Evolutionary conservation across 805 yeast species (phyloP).

Genomic region (Ogataea angusta): DNA sequence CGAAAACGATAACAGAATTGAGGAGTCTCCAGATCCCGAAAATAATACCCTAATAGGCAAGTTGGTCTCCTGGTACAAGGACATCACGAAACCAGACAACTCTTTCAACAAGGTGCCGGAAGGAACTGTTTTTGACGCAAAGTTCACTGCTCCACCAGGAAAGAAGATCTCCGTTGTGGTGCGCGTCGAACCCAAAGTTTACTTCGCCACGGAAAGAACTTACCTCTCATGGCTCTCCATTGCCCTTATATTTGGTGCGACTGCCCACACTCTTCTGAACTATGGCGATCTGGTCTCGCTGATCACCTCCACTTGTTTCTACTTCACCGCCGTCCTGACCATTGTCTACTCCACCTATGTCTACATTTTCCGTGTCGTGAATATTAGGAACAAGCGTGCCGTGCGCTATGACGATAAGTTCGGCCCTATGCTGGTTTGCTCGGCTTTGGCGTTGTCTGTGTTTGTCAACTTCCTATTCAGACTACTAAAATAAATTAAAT

Average conservation of each 20-base stretch:
- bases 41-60: conserved; percentile 17
- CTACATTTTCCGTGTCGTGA: conserved; percentile 78
- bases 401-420: conserved; percentile 80
- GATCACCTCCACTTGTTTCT: conserved; percentile 83
- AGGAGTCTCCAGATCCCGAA: conserved; percentile 17
- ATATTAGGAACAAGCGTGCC: conserved; percentile 79
- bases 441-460: conserved; percentile 67
- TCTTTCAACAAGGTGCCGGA: conserved; percentile 58
- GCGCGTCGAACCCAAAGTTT: conserved; percentile 97
- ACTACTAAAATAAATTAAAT: conserved; percentile 29
- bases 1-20: conserved; percentile 29
- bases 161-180: conserved; percentile 89
- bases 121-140: conserved; percentile 60
- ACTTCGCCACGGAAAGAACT: conserved; percentile 96
- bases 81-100: conserved; percentile 35
- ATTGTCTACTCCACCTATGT: conserved; percentile 67
- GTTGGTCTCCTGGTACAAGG: conserved; percentile 15
- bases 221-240: conserved; percentile 91
- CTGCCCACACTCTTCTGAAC: conserved; percentile 80
- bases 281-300: conserved; percentile 77
- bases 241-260: conserved; percentile 81
- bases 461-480: conserved; percentile 57
- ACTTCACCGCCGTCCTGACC: conserved; percentile 71
- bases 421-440: conserved; percentile 85
- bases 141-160: conserved; percentile 77